Evolutionary conservation across 768 basidiomycete species (phyloP).

Genomic region (Asterophora lycoperdoides): DNA sequence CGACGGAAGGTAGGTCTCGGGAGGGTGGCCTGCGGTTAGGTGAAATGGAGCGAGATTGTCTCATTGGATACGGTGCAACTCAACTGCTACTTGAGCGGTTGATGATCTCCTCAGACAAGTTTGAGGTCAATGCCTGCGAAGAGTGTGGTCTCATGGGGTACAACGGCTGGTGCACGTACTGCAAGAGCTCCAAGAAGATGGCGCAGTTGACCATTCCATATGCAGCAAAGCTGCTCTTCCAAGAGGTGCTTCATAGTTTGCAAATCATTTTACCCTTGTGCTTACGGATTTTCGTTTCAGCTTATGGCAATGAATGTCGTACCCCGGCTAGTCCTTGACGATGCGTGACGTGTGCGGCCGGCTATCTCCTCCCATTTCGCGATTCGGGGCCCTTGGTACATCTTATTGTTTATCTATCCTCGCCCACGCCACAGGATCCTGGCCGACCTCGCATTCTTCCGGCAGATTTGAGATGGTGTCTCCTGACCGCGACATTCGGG

Average conservation of each 20-base stretch:
- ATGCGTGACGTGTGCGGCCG: conserved; percentile 40
- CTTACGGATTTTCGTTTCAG: conserved; percentile 33
- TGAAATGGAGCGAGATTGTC: conserved; percentile 99
- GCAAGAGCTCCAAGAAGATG: conserved; percentile 96
- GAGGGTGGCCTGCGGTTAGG: conserved; percentile 96
- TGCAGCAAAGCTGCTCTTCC: conserved; percentile 89
- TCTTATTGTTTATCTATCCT: conserved; percentile 5
- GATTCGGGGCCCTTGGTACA: conserved; percentile 1
- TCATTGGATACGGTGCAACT: conserved; percentile 98
- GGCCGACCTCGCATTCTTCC: neutral
- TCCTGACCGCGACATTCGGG: conserved; percentile 10
- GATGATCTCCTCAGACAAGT: conserved; percentile 99
- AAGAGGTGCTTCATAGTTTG: conserved; percentile 54
- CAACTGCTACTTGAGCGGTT: conserved; percentile 93
- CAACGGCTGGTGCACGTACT: conserved; percentile 95
- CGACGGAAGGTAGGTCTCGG: conserved; percentile 96
- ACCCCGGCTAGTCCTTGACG: conserved; percentile 82
- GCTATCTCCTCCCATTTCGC: neutral
- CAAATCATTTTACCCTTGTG: neutral
- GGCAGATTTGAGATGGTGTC: conserved; percentile 7
- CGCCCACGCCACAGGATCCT: neutral
- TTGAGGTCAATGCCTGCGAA: conserved; percentile 94
- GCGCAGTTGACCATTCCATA: conserved; percentile 95
- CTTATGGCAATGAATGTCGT: conserved; percentile 98
- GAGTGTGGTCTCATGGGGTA: conserved; percentile 94